Base-by-base conservation (phyloP, 2,329 filamentous ascomycete species). In the Zymoseptoria ardabiliae region DNA sequence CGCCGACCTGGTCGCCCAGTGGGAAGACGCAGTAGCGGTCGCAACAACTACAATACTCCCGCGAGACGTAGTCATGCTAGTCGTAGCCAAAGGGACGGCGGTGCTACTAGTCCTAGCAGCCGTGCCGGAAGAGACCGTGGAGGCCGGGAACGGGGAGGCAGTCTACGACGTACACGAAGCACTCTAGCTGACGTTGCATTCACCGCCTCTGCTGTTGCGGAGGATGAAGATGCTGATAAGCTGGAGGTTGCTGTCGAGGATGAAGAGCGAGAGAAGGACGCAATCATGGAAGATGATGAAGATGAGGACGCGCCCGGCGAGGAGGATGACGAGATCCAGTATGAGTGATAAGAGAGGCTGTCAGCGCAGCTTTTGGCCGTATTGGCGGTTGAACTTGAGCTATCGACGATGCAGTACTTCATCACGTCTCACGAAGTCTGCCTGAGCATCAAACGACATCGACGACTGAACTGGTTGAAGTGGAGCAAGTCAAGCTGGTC, bases 1-100 rank as follows among this genome's bases (percentile, higher is more conserved):
- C 68, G 71, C 48, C 66, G 69, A 19, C 66, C 72, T 11, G 70
- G 70, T 21, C 63, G 72, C 21, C 69, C 69, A 21, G 63, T 67
- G 20, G 63, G 69, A 13, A 67, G 66, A 25, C 62, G 70, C 20
- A 65, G 68, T 35, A 69, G 63, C 53, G 60, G 59, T 51, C 53
- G 64, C 11, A 66, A 62, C 45, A 63, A 61, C 7, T 61, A 66
- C 57, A 63, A 65, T 55, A 69, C 65, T 10, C 64, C 72, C 41
- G 62, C 58, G 48, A 64, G 67, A 20, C 60, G 69, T 20, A 59
- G 50, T 28, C 58, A 45, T 45, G 35, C 35, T 45, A 45, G 35
- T 45, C 35, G 35, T n/a, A 45, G 35, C 35, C 35, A 45, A 5
- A 45, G 35, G 35, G 35, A 45, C 35, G 35, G 35, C 35, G 35